These are phyloP conservation scores for Rhizoctonia solani DNA, from an alignment of 1,284 basidiomycete genomes.

Conservation along the genomic window DNA sequence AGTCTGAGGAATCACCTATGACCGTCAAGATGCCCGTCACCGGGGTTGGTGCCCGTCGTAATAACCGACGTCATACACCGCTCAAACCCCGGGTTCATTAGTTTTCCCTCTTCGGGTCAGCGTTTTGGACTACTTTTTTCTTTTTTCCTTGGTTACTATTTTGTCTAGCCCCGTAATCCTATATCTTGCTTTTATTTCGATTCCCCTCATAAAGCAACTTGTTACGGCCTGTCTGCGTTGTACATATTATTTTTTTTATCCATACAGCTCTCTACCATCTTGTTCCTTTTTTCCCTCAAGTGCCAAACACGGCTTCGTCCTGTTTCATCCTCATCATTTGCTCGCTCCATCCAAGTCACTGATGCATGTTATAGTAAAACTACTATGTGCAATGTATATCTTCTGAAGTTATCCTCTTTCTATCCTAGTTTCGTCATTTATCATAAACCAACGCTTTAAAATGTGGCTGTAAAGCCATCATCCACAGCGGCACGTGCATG, in stretches of 20 bases:
- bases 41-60: slow-evolving; percentile 12
- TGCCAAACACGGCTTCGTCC: slow-evolving; percentile 11
- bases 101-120: too few species aligned
- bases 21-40: slow-evolving; percentile 30
- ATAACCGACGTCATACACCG: slow-evolving; percentile 23
- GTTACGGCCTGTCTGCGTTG: too few species aligned
- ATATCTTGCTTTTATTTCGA: too few species aligned
- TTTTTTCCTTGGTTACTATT: neutral
- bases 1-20: neutral
- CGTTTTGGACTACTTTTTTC: slow-evolving; percentile 11
- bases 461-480: too few species aligned
- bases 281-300: neutral
- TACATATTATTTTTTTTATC: too few species aligned
- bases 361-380: slow-evolving; percentile 25
- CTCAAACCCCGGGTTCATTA: slow-evolving; percentile 15
- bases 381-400: slow-evolving; percentile 31
- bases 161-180: neutral
- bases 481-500: too few species aligned
- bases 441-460: too few species aligned
- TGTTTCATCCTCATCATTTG: neutral
- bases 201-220: too few species aligned
- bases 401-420: neutral
- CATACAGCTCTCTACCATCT: slow-evolving; percentile 5
- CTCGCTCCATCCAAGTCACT: slow-evolving; percentile 4
- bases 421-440: neutral